Evolutionary conservation across 345 rosid species (phyloP).

Genomic region (Brassica rapa): DNA sequence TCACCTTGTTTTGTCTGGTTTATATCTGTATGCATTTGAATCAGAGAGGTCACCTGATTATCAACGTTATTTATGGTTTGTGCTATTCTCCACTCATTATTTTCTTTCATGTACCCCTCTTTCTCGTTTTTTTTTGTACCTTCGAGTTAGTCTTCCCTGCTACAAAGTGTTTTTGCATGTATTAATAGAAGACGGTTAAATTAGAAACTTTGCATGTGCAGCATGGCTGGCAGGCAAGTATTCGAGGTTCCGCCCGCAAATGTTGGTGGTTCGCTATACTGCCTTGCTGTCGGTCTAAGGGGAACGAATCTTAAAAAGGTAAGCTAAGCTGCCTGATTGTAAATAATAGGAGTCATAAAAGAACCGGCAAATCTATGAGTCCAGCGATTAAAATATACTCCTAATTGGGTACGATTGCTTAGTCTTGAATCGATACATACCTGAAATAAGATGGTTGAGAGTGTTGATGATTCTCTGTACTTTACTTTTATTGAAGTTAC

Average conservation of each 20-base stretch:
- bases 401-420: constrained; percentile 13
- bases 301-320: constrained; percentile 83
- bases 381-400: constrained; percentile 11
- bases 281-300: constrained; percentile 78
- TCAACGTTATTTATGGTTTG: constrained; percentile 87
- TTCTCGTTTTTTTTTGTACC: background rate
- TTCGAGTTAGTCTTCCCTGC: constrained; percentile 7
- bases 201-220: constrained; percentile 42
- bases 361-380: background rate
- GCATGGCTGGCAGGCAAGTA: constrained; percentile 94
- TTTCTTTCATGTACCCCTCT: constrained; percentile 13
- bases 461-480: constrained; percentile 22
- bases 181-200: constrained; percentile 11
- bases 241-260: constrained; percentile 73
- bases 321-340: constrained; percentile 35
- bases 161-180: constrained; percentile 27
- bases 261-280: constrained; percentile 83
- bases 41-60: constrained; percentile 75
- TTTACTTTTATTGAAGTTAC: constrained; percentile 21
- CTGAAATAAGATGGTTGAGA: constrained; percentile 20
- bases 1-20: constrained; percentile 84
- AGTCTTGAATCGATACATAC: constrained; percentile 18
- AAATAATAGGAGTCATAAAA: constrained; percentile 5
- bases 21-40: constrained; percentile 79
- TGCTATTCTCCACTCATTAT: constrained; percentile 27